Evolutionary conservation across 441 rosid species (phyloP).

Genomic region (Pelargonium myrrhifolium): DNA sequence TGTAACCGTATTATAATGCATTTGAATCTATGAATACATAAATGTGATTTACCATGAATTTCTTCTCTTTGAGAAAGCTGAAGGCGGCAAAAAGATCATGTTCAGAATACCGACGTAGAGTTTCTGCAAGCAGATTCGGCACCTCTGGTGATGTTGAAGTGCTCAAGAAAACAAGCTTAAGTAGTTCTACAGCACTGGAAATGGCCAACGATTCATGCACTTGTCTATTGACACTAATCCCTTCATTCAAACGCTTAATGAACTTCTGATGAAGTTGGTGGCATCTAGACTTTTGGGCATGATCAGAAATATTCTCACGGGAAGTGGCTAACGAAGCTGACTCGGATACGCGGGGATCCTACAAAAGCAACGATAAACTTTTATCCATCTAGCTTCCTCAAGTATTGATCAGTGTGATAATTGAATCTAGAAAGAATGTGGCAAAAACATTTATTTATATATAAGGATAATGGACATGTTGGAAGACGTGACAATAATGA

Average conservation of each 20-base stretch:
- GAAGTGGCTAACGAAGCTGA: conserved; percentile 32
- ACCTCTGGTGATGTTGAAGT: conserved; percentile 55
- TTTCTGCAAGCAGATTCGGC: conserved; percentile 69
- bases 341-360: conserved; percentile 41
- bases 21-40: conserved; percentile 17
- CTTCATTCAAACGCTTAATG: conserved; percentile 50
- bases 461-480: not conserved
- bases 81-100: conserved; percentile 92
- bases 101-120: conserved; percentile 79
- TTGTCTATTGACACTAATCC: conserved; percentile 39
- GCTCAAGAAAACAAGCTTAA: conserved; percentile 91
- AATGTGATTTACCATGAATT: conserved; percentile 58
- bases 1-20: conserved; percentile 6
- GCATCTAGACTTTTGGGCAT: conserved; percentile 36
- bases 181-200: conserved; percentile 87
- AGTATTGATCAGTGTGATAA: not conserved
- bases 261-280: conserved; percentile 50
- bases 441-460: not conserved
- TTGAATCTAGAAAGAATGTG: not conserved
- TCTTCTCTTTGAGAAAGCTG: conserved; percentile 87
- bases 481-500: conserved; percentile 1
- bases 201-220: conserved; percentile 70
- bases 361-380: conserved; percentile 20
- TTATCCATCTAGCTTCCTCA: conserved; percentile 17
- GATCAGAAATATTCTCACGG: conserved; percentile 23